Conservation (phyloP, 1,284 basidiomycete genomes). For the Malassezia cuniculi region DNA sequence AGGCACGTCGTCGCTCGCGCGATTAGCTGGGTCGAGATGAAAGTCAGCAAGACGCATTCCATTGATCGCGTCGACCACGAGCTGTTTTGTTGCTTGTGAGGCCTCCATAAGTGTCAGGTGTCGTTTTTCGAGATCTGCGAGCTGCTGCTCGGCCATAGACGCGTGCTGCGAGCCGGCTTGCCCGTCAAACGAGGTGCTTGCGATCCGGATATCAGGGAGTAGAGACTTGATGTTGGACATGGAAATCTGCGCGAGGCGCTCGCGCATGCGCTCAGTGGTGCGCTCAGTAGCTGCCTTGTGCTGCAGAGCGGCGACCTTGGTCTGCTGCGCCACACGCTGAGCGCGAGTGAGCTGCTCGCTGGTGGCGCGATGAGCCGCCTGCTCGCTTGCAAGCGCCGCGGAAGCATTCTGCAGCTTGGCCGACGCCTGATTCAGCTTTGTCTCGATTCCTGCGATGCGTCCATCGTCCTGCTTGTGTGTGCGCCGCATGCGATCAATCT, state of each 20-base stretch:
- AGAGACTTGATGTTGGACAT: constrained; percentile 9
- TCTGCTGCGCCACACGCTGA: constrained; percentile 4
- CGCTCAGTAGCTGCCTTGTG: constrained; percentile 11
- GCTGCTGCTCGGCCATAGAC: constrained; percentile 6
- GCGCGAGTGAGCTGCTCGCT: constrained; percentile 10
- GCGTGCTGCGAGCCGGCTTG: neutral
- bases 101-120: constrained; percentile 7
- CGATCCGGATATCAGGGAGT: constrained; percentile 8
- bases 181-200: constrained; percentile 6
- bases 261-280: constrained; percentile 8
- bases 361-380: constrained; percentile 8
- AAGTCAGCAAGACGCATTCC: constrained; percentile 8
- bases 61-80: constrained; percentile 10
- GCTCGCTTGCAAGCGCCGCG: constrained; percentile 4
- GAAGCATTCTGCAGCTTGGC: constrained; percentile 7
- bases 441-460: constrained; percentile 2
- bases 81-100: constrained; percentile 10
- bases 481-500: constrained; percentile 8
- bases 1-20: too few species aligned
- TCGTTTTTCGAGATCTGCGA: constrained; percentile 7
- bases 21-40: constrained; percentile 1
- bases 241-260: constrained; percentile 5
- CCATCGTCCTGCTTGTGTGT: constrained; percentile 2
- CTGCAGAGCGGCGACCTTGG: constrained; percentile 5
- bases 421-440: constrained; percentile 3